A percentile compares a stretch with the other conserved stretches of the same genome.
phyloP scores from a whole-genome alignment of 139 green algal genomes.

The Micractinium sp. region DNA sequence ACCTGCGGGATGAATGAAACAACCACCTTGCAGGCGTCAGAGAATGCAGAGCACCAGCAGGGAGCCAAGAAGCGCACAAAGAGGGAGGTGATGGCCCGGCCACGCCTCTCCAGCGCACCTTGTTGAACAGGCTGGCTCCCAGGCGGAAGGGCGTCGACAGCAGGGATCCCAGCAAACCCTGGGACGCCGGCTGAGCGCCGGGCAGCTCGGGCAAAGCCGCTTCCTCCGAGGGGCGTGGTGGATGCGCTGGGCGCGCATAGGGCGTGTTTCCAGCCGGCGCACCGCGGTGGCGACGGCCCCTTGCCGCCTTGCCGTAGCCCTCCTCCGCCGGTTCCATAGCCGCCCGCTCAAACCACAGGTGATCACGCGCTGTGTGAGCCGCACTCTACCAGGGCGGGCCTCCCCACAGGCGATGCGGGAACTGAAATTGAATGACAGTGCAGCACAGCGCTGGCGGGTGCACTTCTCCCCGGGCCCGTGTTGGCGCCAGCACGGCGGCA shows the following conservation, averaged over 20 bases:
- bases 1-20: neutral
- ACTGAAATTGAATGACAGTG: no score
- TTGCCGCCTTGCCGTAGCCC: constrained; percentile 15
- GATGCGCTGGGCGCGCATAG: neutral
- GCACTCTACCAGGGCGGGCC: no score
- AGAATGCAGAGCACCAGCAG: neutral
- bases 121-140: constrained; percentile 11
- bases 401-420: no score
- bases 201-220: neutral
- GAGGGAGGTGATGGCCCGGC: neutral
- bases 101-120: neutral
- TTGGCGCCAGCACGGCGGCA: no score
- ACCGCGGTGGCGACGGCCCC: constrained; percentile 1
- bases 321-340: no score
- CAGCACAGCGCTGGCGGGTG: no score
- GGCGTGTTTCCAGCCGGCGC: neutral
- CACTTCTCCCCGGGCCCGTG: no score
- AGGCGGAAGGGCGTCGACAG: neutral
- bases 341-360: no score
- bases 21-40: no score
- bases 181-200: neutral
- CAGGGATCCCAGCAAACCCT: neutral
- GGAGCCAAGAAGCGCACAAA: neutral
- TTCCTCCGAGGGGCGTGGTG: neutral
- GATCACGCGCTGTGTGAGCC: no score